A percentile compares a stretch with the other conserved stretches of the same genome.
Conservation (phyloP, 1,284 basidiomycete genomes). For the Taiwanofungus camphoratus region DNA sequence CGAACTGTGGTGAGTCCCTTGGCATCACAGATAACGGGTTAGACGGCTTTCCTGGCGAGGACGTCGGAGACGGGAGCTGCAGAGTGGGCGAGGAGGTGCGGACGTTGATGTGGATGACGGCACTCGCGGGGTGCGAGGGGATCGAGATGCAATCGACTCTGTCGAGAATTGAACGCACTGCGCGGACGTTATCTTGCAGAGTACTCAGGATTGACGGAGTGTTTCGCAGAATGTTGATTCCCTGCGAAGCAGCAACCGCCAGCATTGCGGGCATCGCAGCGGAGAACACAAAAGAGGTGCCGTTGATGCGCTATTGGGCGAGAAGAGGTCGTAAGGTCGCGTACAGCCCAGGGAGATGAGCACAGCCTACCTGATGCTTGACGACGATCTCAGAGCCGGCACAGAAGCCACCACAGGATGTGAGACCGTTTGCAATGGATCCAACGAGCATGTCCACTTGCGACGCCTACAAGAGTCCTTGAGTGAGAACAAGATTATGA, state of each 20-base stretch:
- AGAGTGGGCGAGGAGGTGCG: conserved; percentile 27
- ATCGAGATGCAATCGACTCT: conserved; percentile 78
- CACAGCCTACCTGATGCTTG: conserved; percentile 71
- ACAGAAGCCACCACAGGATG: conserved; percentile 91
- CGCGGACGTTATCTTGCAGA: conserved; percentile 79
- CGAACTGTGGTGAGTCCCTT: conserved; percentile 41
- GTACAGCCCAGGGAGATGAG: background rate
- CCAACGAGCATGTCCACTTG: conserved; percentile 83
- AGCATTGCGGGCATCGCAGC: conserved; percentile 91
- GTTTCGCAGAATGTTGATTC: conserved; percentile 71
- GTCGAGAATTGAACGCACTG: conserved; percentile 75
- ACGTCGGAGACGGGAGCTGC: conserved; percentile 18
- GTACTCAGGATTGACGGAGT: conserved; percentile 69
- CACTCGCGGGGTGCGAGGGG: conserved; percentile 80
- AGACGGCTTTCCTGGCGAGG: conserved; percentile 29
- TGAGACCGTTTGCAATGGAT: conserved; percentile 82
- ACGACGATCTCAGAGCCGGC: conserved; percentile 83
- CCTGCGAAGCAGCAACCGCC: conserved; percentile 82
- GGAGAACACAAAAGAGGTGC: conserved; percentile 93
- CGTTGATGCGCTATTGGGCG: conserved; percentile 82
- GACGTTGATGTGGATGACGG: conserved; percentile 85
- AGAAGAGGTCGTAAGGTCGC: background rate
- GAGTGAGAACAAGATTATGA: background rate
- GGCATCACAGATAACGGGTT: conserved; percentile 40
- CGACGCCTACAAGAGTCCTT: conserved; percentile 39